Conservation (phyloP, 371 early-diverging fungal genomes). For the Saksenaea vasiformis region DNA sequence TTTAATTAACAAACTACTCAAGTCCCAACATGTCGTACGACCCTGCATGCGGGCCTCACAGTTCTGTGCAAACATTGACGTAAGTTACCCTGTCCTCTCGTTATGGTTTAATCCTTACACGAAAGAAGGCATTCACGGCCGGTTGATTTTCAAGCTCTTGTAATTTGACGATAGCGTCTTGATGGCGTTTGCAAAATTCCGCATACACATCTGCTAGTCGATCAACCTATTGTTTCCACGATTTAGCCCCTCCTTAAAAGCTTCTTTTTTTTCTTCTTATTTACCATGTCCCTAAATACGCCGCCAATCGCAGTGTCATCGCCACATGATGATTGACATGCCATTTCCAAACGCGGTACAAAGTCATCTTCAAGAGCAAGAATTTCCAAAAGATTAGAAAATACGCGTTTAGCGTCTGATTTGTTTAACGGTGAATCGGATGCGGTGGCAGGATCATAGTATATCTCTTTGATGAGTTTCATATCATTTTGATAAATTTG, state of each 20-base stretch:
- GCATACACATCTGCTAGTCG: conserved; percentile 64
- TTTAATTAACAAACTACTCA: conserved; percentile 75
- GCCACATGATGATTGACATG: conserved; percentile 30
- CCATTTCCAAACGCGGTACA: conserved; percentile 44
- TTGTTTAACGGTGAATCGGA: conserved; percentile 33
- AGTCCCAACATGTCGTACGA: conserved; percentile 75
- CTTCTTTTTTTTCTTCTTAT: background rate
- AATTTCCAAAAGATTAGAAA: conserved; percentile 61
- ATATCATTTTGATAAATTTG: conserved; percentile 68
- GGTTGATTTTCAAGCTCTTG: conserved; percentile 58
- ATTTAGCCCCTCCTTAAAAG: background rate
- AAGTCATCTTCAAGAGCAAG: conserved; percentile 55
- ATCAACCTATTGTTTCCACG: conserved; percentile 32
- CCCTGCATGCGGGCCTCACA: conserved; percentile 58
- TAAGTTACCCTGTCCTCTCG: conserved; percentile 57
- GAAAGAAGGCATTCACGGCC: conserved; percentile 51
- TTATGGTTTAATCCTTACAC: conserved; percentile 31
- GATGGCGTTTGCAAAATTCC: conserved; percentile 79
- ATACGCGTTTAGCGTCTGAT: conserved; percentile 61
- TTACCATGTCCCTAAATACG: conserved; percentile 59
- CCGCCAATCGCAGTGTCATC: conserved; percentile 42
- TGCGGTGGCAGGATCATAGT: conserved; percentile 33
- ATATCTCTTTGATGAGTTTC: conserved; percentile 64
- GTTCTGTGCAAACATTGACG: conserved; percentile 16
- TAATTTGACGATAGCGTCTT: conserved; percentile 61